Evolutionary conservation across 2,329 filamentous ascomycete genomes (phyloP), one percentile per base, ranked within the genome.

Genomic region (Penicillium sp.): DNA sequence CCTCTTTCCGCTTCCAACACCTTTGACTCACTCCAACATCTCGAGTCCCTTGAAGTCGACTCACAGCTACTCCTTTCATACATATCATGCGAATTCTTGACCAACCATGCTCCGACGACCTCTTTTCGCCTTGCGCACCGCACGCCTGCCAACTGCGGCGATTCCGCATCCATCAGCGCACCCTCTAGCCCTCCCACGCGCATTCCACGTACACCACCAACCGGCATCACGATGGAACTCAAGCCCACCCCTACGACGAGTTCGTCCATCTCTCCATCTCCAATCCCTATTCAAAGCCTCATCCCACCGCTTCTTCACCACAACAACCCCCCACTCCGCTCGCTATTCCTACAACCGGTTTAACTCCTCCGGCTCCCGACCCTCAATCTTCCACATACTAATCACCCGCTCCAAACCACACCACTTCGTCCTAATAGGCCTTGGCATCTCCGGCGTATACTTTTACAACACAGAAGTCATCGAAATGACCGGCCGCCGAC

Each of bases 381-480:
- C 61, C 35, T 54, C 68, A 10, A 22, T 66, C 4, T 18, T 67
- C 7, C 46, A 56, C 49, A 60, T 59, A 1, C 19, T 73, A 18
- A 9, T 71, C 27, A 55, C 55, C 18, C 55, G 61, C 40, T 60
- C 67, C 1, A 69, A 65, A 60, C 72, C 71, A 2, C 59, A 65
- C 6, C 70, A 73, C 40, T 70, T 70, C 11, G 65, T 75, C 3
- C 58, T 73, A 3, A 63, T 84, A 6, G 81, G 77, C 2, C 71
- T 75, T 1, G 74, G 74, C 0, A 69, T 74, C 2, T 79, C 77
- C 6, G 78, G 75, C 0, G 71, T 85, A 57, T 86, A 86, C 66
- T 66, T 83, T 18, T 82, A 78, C 67, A 86, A 87, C 60, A 75
- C 83, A 4, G 85, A 87, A 60, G 74, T 78, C 36, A 84, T 86